These are phyloP conservation scores for Cucurbita pepo DNA, from an alignment of 306 rosid species.

Conservation along the genomic window DNA sequence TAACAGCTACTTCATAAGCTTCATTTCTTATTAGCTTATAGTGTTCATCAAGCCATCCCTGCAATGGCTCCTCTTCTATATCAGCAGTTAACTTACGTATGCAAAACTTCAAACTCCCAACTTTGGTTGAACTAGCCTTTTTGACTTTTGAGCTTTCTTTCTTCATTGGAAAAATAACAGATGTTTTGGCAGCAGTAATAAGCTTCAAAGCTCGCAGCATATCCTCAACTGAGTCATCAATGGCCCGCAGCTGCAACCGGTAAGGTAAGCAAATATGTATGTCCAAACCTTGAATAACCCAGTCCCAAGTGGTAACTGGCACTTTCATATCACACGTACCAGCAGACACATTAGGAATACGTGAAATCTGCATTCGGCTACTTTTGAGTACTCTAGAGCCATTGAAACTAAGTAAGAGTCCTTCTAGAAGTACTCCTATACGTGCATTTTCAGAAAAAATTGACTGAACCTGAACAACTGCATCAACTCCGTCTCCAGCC, in stretches of 20 bases:
- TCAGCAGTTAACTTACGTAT: constrained; percentile 75
- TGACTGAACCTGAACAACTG: constrained; percentile 79
- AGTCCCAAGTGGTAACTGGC: constrained; percentile 61
- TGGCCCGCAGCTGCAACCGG: constrained; percentile 88
- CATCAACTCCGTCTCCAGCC: constrained; percentile 92
- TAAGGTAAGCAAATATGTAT: constrained; percentile 87
- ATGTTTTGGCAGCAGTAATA: constrained; percentile 65
- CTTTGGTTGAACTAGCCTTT: constrained; percentile 48
- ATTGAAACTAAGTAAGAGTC: constrained; percentile 65
- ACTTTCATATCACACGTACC: constrained; percentile 36
- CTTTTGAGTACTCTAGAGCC: constrained; percentile 72
- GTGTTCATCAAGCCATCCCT: constrained; percentile 99
- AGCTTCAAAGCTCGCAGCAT: constrained; percentile 82
- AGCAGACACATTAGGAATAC: constrained; percentile 55
- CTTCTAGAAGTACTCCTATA: constrained; percentile 93
- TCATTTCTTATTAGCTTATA: constrained; percentile 78
- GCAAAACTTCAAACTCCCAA: constrained; percentile 77
- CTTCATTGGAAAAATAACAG: constrained; percentile 61
- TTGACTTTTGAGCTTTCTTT: constrained; percentile 56
- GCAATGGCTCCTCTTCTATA: constrained; percentile 93
- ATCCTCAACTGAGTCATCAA: constrained; percentile 88
- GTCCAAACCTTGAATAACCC: constrained; percentile 91
- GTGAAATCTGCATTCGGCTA: constrained; percentile 96
- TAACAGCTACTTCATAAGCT: constrained; percentile 77
- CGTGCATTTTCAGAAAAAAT: constrained; percentile 97